Base-by-base conservation (phyloP, 345 rosid species). In the Hibiscus trionum region DNA sequence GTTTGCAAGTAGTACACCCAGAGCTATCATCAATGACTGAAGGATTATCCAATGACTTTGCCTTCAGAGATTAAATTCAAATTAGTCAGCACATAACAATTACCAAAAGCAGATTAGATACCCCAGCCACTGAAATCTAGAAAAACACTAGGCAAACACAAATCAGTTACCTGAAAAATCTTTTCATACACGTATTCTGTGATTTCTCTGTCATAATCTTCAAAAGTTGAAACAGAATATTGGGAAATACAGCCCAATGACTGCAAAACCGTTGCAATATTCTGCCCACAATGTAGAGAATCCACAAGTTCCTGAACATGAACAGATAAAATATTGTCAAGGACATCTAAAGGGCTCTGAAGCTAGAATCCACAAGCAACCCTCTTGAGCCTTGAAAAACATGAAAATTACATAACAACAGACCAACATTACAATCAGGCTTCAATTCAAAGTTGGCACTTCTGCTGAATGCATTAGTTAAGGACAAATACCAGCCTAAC, bases 201-300 rank as follows among this genome's bases (percentile, higher is more conserved):
- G 78, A 94, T 81, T 77, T 85, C 84, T 72, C 72, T 81, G 72
- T 84, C 81, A 73, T 80, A 82, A 77, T 75, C 77, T 76, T 87
- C 96, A 76, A 82, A 90, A 70, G 82, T 77, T 47, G 76, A 79
- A 70, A 84, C 82, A 70, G 89, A 90, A 80, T 82, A 82, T 78
- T 87, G 95, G 11, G 91, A 84, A 74, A 86, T 79, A 81, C 95
- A 88, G 59, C 96, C 97, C 89, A 94, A 77, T 64, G 98, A 91
- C 80, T 94, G 95, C 85, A 94, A 82, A 72, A 81, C 81, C 61
- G 98, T 90, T 70, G 98, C 90, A 75, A 83, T 76, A 66, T 91
- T 86, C 73, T 31, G 59, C 75, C 93, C 88, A 57, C 77, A 44
- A 69, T 75, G 81, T 71, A 94, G 80, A 79, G 88, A 86, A 81